phyloP scores from a whole-genome alignment of 176 grass and related monocot genomes.

The Lolium rigidum region DNA sequence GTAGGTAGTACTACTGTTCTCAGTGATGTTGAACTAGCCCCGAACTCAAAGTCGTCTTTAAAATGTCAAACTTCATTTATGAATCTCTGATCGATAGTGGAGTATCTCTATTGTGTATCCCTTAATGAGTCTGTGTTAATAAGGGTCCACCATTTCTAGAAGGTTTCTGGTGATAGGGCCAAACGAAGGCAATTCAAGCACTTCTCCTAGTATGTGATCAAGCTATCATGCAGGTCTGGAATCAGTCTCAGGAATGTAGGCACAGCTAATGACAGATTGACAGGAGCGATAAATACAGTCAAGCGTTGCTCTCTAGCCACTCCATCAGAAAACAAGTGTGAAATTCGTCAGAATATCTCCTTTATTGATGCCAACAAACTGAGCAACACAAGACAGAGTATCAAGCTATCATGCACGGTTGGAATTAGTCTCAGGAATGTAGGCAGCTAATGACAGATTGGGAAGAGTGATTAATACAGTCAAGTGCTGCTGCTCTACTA shows the following conservation, averaged over 20 bases:
- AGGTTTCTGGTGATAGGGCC: neutral
- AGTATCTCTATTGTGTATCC: neutral
- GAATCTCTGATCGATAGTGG: neutral
- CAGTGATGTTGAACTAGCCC: neutral
- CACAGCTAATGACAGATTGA: neutral
- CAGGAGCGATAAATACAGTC: neutral
- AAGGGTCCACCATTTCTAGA: neutral
- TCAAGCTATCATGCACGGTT: neutral
- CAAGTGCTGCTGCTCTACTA: neutral
- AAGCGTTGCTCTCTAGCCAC: neutral
- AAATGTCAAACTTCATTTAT: constrained; percentile 37
- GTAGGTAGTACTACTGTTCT: neutral
- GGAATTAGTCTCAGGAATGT: constrained; percentile 16
- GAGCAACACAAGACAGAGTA: neutral
- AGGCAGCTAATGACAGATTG: neutral
- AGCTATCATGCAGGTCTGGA: constrained; percentile 1
- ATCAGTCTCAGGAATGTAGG: constrained; percentile 1
- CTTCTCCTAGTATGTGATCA: neutral
- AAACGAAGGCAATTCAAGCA: constrained; percentile 10
- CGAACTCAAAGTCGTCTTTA: constrained; percentile 11
- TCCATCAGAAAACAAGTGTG: neutral
- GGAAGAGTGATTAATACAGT: neutral
- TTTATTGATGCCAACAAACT: too few relatives aligned
- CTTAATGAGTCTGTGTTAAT: constrained; percentile 2
- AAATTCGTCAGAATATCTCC: constrained; percentile 13